Conservation (phyloP, 2,329 filamentous ascomycete genomes). For the Tolypocladium cylindrosporum region DNA sequence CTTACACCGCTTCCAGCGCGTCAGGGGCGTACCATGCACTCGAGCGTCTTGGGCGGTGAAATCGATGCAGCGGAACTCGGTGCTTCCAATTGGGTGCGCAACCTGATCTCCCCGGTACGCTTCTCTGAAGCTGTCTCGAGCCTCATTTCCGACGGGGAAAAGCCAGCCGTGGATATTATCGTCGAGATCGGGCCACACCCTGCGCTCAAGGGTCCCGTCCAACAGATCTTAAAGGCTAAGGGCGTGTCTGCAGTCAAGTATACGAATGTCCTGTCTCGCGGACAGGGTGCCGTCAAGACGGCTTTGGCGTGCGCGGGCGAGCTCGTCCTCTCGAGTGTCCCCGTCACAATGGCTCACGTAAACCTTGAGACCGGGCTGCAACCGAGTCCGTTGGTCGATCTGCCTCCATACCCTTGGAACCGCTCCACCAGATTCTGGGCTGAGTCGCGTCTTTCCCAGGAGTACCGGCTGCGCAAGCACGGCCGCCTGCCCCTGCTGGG, state of each 20-base stretch:
- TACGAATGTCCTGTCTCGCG: background rate
- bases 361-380: no score
- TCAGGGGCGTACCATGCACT: background rate
- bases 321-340: no score
- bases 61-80: background rate
- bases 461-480: no score
- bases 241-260: background rate
- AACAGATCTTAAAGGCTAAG: background rate
- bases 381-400: background rate
- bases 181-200: conserved; percentile 2
- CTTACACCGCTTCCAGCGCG: no score
- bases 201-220: background rate
- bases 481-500: no score
- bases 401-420: background rate
- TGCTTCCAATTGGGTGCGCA: background rate
- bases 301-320: background rate
- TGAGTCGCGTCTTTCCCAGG: no score
- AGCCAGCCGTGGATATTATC: background rate
- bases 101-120: background rate
- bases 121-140: background rate
- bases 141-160: background rate
- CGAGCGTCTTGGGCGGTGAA: background rate
- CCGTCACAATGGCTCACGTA: no score
- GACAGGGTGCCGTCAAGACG: background rate
- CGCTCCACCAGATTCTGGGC: no score